Conservation (phyloP, 345 rosid species). For the Corymbia maculata region DNA sequence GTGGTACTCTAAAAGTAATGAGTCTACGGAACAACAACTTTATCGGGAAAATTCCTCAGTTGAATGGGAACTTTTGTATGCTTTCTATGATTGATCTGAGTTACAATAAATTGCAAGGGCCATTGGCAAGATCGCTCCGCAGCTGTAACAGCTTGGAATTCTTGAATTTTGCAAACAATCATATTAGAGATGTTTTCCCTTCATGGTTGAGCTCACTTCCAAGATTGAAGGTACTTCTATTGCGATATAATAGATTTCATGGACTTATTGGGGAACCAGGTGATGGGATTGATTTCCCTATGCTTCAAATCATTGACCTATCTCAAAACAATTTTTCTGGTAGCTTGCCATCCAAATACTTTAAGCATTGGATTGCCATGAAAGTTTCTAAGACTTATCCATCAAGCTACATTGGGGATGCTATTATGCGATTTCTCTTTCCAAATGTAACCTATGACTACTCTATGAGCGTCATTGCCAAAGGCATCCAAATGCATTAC, state of each 20-base stretch:
- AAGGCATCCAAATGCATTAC: not conserved
- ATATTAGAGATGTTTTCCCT: not conserved
- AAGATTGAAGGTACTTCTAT: not conserved
- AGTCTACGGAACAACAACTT: not conserved
- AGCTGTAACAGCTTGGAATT: not conserved
- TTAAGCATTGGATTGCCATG: not conserved
- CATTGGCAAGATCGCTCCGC: not conserved
- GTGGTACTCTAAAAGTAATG: not conserved
- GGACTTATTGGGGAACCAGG: not conserved
- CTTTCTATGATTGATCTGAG: not conserved
- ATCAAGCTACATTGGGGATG: not conserved
- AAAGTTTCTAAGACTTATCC: not conserved
- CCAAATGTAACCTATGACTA: not conserved
- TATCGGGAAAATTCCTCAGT: not conserved
- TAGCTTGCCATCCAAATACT: not conserved
- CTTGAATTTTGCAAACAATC: not conserved
- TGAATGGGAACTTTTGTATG: not conserved
- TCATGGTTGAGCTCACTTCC: slow-evolving; percentile 7
- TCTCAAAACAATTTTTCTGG: not conserved
- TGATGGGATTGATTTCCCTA: not conserved
- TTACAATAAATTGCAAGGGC: not conserved
- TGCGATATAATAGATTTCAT: not conserved
- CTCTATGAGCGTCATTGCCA: not conserved
- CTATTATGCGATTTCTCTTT: rapidly evolving
- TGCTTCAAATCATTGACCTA: not conserved